phyloP scores from a whole-genome alignment of 352 stramenopile genomes.

The Phytopythium montanum region DNA sequence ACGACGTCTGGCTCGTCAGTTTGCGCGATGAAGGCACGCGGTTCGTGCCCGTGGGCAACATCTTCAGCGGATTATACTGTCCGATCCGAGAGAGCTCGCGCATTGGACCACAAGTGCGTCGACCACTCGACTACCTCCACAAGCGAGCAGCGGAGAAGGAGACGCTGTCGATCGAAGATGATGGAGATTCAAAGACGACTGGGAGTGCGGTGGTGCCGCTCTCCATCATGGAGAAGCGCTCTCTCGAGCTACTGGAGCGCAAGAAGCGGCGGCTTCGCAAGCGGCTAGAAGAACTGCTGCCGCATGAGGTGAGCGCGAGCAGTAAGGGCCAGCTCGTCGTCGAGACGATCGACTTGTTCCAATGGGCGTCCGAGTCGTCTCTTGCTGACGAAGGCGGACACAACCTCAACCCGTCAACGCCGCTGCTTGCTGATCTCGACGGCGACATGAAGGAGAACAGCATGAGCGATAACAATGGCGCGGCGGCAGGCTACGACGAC shows the following conservation, averaged over 20 bases:
- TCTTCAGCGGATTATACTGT: slow-evolving; percentile 91
- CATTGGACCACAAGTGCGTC: slow-evolving; percentile 46
- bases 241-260: slow-evolving; percentile 37
- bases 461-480: slow-evolving; percentile 4
- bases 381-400: slow-evolving; percentile 8
- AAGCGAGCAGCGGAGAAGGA: neutral
- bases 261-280: slow-evolving; percentile 71
- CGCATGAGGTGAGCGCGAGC: slow-evolving; percentile 58
- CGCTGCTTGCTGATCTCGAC: neutral
- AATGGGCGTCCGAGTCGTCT: slow-evolving; percentile 40
- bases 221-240: slow-evolving; percentile 54
- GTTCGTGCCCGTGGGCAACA: slow-evolving; percentile 89
- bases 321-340: slow-evolving; percentile 46
- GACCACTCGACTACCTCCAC: slow-evolving; percentile 53
- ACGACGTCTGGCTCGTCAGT: slow-evolving; percentile 89
- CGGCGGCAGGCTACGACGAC: neutral
- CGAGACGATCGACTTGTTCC: slow-evolving; percentile 59
- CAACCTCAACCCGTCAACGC: neutral
- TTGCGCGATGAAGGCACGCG: slow-evolving; percentile 83
- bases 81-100: slow-evolving; percentile 72
- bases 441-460: slow-evolving; percentile 6
- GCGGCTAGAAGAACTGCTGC: slow-evolving; percentile 57
- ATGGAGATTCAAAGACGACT: neutral
- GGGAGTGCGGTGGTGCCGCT: slow-evolving; percentile 2
- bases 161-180: neutral